phyloP scores from a whole-genome alignment of 352 stramenopile genomes.

The Blastocystis sp. region DNA sequence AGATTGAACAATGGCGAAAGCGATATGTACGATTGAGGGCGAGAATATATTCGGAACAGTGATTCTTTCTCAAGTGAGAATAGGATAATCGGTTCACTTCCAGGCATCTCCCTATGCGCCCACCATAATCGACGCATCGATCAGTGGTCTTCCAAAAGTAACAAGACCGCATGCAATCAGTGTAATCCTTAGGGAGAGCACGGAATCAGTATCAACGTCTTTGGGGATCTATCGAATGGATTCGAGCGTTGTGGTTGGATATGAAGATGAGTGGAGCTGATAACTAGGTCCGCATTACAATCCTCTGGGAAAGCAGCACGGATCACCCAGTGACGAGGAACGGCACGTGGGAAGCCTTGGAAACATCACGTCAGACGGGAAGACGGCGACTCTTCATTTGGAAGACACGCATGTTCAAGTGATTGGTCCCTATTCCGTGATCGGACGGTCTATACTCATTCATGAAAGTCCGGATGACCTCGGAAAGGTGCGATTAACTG shows the following conservation, averaged over 20 bases:
- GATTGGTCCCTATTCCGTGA: slow-evolving; percentile 66
- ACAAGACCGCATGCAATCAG: too few relatives aligned
- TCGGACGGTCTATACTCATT: slow-evolving; percentile 64
- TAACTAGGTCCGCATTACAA: slow-evolving; percentile 71
- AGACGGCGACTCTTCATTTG: slow-evolving; percentile 25
- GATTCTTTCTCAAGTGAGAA: slow-evolving; percentile 45
- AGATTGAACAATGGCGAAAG: slow-evolving; percentile 41
- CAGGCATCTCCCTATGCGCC: slow-evolving; percentile 19
- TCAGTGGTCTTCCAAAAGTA: slow-evolving; percentile 43
- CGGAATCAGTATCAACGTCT: slow-evolving; percentile 68
- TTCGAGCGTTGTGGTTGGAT: slow-evolving; percentile 30
- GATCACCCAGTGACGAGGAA: slow-evolving; percentile 36
- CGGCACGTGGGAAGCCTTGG: slow-evolving; percentile 70
- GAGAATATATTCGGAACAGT: slow-evolving; percentile 52
- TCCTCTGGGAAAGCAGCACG: slow-evolving; percentile 71
- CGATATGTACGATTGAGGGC: slow-evolving; percentile 42
- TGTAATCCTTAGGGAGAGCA: slow-evolving; percentile 22
- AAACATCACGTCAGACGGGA: slow-evolving; percentile 67
- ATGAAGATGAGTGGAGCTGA: background rate
- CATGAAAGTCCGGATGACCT: slow-evolving; percentile 58
- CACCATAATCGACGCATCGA: slow-evolving; percentile 47
- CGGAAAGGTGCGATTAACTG: slow-evolving; percentile 30
- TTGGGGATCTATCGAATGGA: slow-evolving; percentile 62
- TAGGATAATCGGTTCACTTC: background rate
- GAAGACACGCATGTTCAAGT: slow-evolving; percentile 56